Base-by-base conservation (phyloP, 2,329 filamentous ascomycete genomes). In the Xenoacremonium recifei region DNA sequence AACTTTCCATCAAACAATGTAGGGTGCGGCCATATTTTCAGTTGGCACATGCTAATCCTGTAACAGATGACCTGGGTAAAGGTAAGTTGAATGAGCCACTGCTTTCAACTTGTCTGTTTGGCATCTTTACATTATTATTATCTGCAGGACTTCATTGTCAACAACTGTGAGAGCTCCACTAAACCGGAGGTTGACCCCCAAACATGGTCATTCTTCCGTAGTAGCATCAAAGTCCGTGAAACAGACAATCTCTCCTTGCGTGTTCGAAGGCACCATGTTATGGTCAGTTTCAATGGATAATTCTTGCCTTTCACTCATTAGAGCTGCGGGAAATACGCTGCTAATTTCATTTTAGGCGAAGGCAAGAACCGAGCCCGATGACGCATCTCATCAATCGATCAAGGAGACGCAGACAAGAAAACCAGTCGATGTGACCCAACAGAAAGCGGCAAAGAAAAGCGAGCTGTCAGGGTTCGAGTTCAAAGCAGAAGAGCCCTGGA, bases 1-100 rank as follows among this genome's bases (percentile, higher is more conserved):
- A 44, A 45, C 19, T 23, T 45, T 19, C 42, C 45, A 2, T 20
- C 36, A 5, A 48, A 48, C 27, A 40, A 48, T 35, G 42, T 42
- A 23, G 42, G 45, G 35, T 17, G 4, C n/a, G 4, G 16, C 13
- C 5, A 5, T 16, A 13, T 15, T 3, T 9, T 13, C 5, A n/a
- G 25, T 9, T 17, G 23, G 4, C 6, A n/a, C 10, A 4, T 20
- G 20, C 10, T 27, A 9, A 31, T 7, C 7, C 17, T 15, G 6
- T 15, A 10, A 11, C 20, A 42, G 39, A 42, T 42, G 33, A 42
- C 39, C 7, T 42, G 39, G 39, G 31, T 42, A 10, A 36, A 37
- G 39, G 39, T 42, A 21, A 6, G 30, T 7, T 12, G 32, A 19
- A 9, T 21, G 12, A 21, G 23, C 15, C 23, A 13, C 19, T 16